These are phyloP conservation scores for Mycena sp. DNA, from an alignment of 1,284 basidiomycete genomes.

Conservation along the genomic window DNA sequence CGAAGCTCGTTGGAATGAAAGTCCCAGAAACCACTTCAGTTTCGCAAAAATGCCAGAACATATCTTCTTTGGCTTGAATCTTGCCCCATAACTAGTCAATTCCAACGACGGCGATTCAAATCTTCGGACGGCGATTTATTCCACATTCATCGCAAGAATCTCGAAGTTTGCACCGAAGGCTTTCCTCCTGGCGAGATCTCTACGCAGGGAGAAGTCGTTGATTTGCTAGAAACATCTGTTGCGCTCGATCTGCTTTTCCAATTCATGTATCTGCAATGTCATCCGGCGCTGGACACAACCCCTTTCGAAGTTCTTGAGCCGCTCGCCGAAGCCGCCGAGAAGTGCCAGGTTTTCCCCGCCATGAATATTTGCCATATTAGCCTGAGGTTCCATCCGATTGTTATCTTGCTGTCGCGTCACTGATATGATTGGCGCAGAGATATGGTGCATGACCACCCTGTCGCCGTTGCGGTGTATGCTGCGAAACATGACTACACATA, in stretches of 20 bases:
- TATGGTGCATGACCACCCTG: slow-evolving; percentile 33
- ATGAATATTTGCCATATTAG: slow-evolving; percentile 41
- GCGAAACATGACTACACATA: slow-evolving; percentile 38
- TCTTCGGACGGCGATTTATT: slow-evolving; percentile 31
- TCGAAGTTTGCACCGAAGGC: slow-evolving; percentile 24
- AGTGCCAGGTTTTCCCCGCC: slow-evolving; percentile 42
- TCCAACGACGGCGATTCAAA: slow-evolving; percentile 27
- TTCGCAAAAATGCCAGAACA: too few species aligned
- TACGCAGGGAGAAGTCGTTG: slow-evolving; percentile 27
- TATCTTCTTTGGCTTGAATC: too few species aligned
- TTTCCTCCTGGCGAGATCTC: slow-evolving; percentile 24
- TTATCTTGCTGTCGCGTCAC: neutral
- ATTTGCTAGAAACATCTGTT: slow-evolving; percentile 33
- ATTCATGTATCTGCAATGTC: slow-evolving; percentile 38
- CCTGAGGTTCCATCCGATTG: slow-evolving; percentile 32
- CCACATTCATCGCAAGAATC: slow-evolving; percentile 28
- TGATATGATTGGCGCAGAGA: slow-evolving; percentile 24
- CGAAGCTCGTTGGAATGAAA: too few species aligned
- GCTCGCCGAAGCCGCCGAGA: slow-evolving; percentile 42
- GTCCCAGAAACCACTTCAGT: too few species aligned
- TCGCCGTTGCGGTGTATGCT: slow-evolving; percentile 36
- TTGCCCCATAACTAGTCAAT: too few species aligned
- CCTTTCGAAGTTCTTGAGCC: slow-evolving; percentile 33
- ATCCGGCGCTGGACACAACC: slow-evolving; percentile 38
- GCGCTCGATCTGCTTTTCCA: slow-evolving; percentile 40